Percentiles rank a stretch among this genome's conserved stretches.
phyloP scores from a whole-genome alignment of 176 grass and related monocot genomes.

The Hyparrhenia diplandra region DNA sequence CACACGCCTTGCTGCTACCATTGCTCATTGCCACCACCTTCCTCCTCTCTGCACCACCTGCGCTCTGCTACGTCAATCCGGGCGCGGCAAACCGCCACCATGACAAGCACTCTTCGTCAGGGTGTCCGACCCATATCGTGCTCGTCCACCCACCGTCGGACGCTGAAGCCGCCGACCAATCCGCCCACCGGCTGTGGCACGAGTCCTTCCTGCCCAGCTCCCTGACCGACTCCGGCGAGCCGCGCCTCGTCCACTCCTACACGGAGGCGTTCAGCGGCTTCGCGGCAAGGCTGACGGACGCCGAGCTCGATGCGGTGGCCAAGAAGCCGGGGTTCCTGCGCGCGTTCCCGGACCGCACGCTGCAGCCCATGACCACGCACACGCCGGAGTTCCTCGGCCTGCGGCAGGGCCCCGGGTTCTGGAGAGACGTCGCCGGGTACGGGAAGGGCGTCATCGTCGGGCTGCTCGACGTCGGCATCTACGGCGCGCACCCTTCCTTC shows the following conservation, averaged over 20 bases:
- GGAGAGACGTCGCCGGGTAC: not conserved
- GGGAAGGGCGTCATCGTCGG: slow-evolving; percentile 46
- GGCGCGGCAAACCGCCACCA: not conserved
- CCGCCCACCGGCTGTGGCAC: slow-evolving; percentile 13
- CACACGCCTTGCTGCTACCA: not conserved
- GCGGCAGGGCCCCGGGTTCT: not conserved
- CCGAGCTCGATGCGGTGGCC: slow-evolving; percentile 19
- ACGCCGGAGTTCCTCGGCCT: slow-evolving; percentile 35
- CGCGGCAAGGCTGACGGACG: slow-evolving; percentile 20
- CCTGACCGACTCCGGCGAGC: not conserved
- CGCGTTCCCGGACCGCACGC: slow-evolving; percentile 5
- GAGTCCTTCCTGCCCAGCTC: slow-evolving; percentile 35
- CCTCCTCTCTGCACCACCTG: no score
- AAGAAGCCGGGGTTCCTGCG: slow-evolving; percentile 24
- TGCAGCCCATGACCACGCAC: slow-evolving; percentile 45
- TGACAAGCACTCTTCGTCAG: not conserved
- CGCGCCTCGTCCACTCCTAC: slow-evolving; percentile 42
- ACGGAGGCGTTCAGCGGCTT: slow-evolving; percentile 37
- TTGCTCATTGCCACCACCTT: not conserved
- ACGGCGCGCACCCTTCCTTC: slow-evolving; percentile 15
- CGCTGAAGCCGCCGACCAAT: not conserved
- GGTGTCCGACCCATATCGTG: slow-evolving; percentile 9
- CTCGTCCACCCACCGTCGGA: slow-evolving; percentile 9
- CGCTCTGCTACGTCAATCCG: slow-evolving; percentile 4
- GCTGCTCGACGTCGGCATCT: slow-evolving; percentile 48